Evolutionary conservation across 129 eudicot genomes (phyloP), one percentile per base, ranked within the genome.

Genomic region (Cynara cardunculus): DNA sequence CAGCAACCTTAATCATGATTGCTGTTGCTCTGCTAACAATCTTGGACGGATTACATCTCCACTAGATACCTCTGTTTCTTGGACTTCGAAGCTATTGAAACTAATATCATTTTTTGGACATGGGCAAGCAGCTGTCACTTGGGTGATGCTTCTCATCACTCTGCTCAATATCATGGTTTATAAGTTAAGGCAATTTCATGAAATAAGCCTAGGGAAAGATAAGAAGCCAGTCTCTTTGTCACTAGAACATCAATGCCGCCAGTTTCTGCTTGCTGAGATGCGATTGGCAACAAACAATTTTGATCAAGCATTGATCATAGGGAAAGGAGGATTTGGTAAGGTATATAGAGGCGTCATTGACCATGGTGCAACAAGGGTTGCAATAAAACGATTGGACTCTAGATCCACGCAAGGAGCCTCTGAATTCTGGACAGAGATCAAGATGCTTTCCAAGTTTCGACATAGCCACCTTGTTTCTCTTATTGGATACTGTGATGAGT

Each of bases 401-500:
- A 7, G 18, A 79, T 86, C 89, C 14, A 83, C 35, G 4, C 89
- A 86, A 76, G 87, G 89, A 59, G 79, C 77, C 27, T 13, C 18
- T 64, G 87, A 86, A 31, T 86, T 86, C 27, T 79, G 75, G 49
- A 80, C 85, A 3, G 89, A 86, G 34, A 72, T 86, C 72, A 71
- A 71, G 80, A 64, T 83, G 87, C 89, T 83, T 62, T 86, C 85
- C 22, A 83, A 78, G 77, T 71, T 76, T 68, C 77, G 82, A 66
- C 87, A 86, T 70, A 32, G 77, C 73, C 62, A 86, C 10, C 72
- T 86, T 7, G 87, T 83, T 22, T 80, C 87, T 27, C 82, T 86
- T 7, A 39, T 86, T 11, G 89, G 89, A 75, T 83, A 83, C 24
- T 86, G 89, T 69, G 84, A 86, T 13, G 89, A 86, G 49, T 32